Evolutionary conservation across 2,329 filamentous ascomycete species (phyloP), one percentile per base, ranked within the genome.

Genomic region (Aureobasidium sp.): DNA sequence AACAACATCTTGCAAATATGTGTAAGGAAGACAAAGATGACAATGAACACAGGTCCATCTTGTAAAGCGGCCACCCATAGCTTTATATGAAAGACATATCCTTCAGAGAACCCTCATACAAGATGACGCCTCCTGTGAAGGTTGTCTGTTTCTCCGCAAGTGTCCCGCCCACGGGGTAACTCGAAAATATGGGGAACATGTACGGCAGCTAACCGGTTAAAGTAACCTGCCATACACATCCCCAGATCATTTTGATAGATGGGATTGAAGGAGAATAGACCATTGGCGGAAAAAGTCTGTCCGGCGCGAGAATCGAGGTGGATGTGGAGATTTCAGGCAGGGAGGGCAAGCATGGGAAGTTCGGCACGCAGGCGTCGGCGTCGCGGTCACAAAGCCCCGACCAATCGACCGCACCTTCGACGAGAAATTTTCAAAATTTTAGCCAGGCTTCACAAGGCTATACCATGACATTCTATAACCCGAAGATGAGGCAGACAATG

Each of bases 1-100:
- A 48, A 56, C 58, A 63, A 48, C 63, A 65, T 65, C 14, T 37
- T 62, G 54, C 5, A 17, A 8, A 17, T 22, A 5, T 14, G 9
- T 22, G 7, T n/a, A 35, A 19, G 19, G 29, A 19, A 45, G 19
- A 14, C n/a, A 24, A 15, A 58, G 22, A 48, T 5, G 12, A 7
- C 5, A 5, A 24, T 39, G 42, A 29, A 2, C 2, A 37, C 29
- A 27, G 14, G 29, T 14, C 7, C 29, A 47, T 48, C 5, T 19
- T 48, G 15, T 0, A 29, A 24, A 1, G 42, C 17, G 54, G 15
- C 33, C n/a, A 4, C 14, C 1, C 27, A 3, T 7, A 17, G 19
- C 39, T 58, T 50, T 48, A 47, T 58, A 58, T 58, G n/a, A n/a
- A 44, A n/a, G 1, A 29, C 27, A 19, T 11, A 14, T 19, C 3